Percentiles rank a stretch among this genome's conserved stretches.
Conservation (phyloP, 2,329 filamentous ascomycete species). For the Penicillium griseofulvum region DNA sequence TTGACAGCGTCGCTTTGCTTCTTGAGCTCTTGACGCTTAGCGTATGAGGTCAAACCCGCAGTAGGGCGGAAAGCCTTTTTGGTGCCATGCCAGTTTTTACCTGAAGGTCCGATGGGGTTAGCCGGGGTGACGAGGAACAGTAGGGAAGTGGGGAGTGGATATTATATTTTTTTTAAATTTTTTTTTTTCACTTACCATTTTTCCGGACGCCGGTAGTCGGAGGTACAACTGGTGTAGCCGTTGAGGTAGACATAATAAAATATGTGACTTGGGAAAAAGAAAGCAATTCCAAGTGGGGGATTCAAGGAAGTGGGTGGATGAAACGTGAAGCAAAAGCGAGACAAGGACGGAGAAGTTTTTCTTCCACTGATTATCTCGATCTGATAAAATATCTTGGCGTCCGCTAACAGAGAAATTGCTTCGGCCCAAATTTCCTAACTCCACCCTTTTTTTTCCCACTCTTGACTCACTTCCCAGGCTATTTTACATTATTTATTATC, state of each 20-base stretch:
- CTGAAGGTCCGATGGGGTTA: conserved; percentile 49
- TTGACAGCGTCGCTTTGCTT: conserved; percentile 73
- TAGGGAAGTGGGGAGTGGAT: conserved; percentile 12
- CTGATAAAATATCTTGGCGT: conserved; percentile 44
- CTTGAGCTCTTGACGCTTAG: conserved; percentile 69
- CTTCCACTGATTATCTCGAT: conserved; percentile 36
- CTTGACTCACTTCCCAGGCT: conserved; percentile 1
- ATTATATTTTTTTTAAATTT: not conserved
- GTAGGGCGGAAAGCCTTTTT: conserved; percentile 84
- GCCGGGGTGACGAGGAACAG: conserved; percentile 11
- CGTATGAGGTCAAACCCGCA: conserved; percentile 73
- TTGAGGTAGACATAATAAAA: conserved; percentile 47
- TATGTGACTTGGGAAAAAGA: not conserved
- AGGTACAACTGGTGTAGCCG: conserved; percentile 25
- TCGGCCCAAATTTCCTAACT: conserved; percentile 8
- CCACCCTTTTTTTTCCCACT: conserved; percentile 6
- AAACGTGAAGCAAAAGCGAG: conserved; percentile 4
- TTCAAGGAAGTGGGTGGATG: not conserved
- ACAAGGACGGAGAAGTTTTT: conserved; percentile 8
- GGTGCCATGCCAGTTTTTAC: conserved; percentile 88
- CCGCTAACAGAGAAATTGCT: conserved; percentile 14
- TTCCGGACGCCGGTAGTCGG: conserved; percentile 67
- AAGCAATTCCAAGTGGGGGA: not conserved
- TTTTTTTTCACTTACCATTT: conserved; percentile 62
- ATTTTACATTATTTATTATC: not conserved